Evolutionary conservation across 2,329 filamentous ascomycete species (phyloP).

Genomic region (Paraphoma chrysanthemicola): DNA sequence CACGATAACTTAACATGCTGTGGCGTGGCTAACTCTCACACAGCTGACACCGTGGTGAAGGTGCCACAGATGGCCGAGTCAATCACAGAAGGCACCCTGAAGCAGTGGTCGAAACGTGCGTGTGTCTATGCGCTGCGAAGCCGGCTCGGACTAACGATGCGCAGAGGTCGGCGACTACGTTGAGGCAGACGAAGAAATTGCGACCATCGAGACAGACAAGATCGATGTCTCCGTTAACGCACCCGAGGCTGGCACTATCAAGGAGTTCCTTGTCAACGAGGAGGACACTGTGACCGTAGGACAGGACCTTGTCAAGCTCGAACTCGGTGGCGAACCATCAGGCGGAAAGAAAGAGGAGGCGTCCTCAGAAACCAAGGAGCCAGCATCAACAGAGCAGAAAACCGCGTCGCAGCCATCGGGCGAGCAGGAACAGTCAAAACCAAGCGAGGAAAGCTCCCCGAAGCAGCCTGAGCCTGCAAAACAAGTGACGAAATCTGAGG

Average conservation of each 20-base stretch:
- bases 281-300: constrained; percentile 96
- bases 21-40: constrained; percentile 2
- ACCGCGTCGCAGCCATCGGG: constrained; percentile 62
- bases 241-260: constrained; percentile 87
- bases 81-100: constrained; percentile 95
- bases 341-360: constrained; percentile 64
- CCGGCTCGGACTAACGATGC: constrained; percentile 14
- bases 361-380: constrained; percentile 65
- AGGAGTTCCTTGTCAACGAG: constrained; percentile 88
- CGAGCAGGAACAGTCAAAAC: constrained; percentile 54
- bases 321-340: constrained; percentile 66
- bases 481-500: constrained; percentile 50
- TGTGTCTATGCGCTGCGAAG: not conserved
- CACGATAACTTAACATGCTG: not conserved
- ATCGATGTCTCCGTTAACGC: constrained; percentile 98
- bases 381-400: constrained; percentile 64
- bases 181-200: constrained; percentile 95
- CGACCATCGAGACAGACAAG: constrained; percentile 99
- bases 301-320: constrained; percentile 86
- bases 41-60: constrained; percentile 84
- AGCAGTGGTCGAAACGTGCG: constrained; percentile 85
- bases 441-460: constrained; percentile 44
- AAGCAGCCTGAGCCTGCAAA: constrained; percentile 48
- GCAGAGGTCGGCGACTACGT: constrained; percentile 87
- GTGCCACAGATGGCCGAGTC: constrained; percentile 99